A percentile compares a stretch with the other conserved stretches of the same genome.
Conservation (phyloP, 176 grass and related monocot species). For the Ensete glaucum region DNA sequence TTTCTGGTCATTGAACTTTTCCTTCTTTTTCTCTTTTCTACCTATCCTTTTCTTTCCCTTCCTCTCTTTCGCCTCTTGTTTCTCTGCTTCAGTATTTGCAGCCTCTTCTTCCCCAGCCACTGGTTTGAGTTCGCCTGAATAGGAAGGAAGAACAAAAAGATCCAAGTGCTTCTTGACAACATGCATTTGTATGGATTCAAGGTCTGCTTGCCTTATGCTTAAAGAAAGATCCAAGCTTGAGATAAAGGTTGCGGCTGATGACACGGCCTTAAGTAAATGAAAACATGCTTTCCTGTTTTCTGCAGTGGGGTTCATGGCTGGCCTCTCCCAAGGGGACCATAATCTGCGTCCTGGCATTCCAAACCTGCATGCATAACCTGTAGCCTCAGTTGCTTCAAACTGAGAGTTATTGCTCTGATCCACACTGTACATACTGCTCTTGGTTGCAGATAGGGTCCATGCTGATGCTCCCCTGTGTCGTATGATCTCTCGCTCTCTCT, state of each 20-base stretch:
- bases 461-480: neutral
- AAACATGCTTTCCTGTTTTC: neutral
- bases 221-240: neutral
- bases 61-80: neutral
- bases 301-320: neutral
- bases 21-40: neutral
- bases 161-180: neutral
- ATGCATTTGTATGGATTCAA: neutral
- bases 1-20: neutral
- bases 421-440: neutral
- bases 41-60: neutral
- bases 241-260: neutral
- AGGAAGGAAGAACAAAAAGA: neutral
- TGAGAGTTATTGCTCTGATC: no score
- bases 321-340: neutral
- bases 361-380: neutral
- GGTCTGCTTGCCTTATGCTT: neutral
- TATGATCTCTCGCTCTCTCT: neutral
- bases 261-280: neutral
- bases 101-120: neutral
- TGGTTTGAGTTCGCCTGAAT: neutral
- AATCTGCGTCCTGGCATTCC: neutral
- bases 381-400: neutral
- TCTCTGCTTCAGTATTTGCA: no score
- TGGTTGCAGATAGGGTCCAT: neutral